Conservation (phyloP, 2,329 filamentous ascomycete species). For the Sphaerulina musiva region DNA sequence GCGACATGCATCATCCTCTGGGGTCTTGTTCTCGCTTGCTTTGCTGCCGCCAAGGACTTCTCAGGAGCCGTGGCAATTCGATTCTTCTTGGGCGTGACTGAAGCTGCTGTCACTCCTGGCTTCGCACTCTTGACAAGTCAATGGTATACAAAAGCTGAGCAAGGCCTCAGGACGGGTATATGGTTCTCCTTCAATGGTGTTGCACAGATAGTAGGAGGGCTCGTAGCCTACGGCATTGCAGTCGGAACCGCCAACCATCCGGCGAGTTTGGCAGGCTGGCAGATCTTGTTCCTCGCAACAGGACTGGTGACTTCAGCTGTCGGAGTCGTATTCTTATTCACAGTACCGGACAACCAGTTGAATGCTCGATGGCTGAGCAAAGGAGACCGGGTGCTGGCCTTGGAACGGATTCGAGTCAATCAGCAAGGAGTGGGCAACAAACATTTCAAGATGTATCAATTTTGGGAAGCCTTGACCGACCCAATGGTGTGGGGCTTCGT, state of each 20-base stretch:
- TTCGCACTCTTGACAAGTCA: conserved; percentile 62
- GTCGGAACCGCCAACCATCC: conserved; percentile 50
- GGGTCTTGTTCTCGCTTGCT: conserved; percentile 56
- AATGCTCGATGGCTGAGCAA: conserved; percentile 58
- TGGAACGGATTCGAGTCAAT: conserved; percentile 67
- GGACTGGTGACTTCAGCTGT: conserved; percentile 39
- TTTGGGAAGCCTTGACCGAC: conserved; percentile 53
- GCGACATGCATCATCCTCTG: conserved; percentile 59
- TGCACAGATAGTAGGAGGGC: conserved; percentile 57
- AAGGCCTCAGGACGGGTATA: conserved; percentile 55
- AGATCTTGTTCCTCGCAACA: conserved; percentile 49
- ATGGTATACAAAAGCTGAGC: conserved; percentile 67
- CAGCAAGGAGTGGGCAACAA: conserved; percentile 65
- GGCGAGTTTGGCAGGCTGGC: conserved; percentile 57
- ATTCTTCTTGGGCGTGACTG: conserved; percentile 62
- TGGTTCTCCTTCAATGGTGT: conserved; percentile 65
- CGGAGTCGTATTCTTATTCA: conserved; percentile 41
- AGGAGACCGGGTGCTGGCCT: conserved; percentile 59
- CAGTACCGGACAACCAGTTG: conserved; percentile 54
- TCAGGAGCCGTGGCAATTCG: conserved; percentile 57
- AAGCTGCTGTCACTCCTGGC: conserved; percentile 61
- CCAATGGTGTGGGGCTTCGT: conserved; percentile 56
- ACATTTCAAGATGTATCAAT: conserved; percentile 47
- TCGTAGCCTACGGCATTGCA: conserved; percentile 59
- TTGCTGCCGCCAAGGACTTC: conserved; percentile 57